A percentile compares a stretch with the other conserved stretches of the same genome.
Conservation (phyloP, 768 basidiomycete genomes). For the Podaxis pistillaris region DNA sequence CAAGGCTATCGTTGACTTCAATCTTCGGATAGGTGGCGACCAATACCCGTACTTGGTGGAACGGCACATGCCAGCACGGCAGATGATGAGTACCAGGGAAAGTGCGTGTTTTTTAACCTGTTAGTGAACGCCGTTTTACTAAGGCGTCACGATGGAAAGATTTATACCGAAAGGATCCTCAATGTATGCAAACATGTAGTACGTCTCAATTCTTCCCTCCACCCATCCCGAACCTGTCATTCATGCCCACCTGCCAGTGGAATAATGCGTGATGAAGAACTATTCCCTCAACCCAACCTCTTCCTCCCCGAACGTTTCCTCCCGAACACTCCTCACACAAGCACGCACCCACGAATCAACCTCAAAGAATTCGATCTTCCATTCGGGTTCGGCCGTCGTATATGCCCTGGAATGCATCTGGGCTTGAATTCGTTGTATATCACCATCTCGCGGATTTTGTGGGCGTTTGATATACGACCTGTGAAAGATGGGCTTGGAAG, state of each 20-base stretch:
- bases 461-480: conserved; percentile 23
- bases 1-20: background rate
- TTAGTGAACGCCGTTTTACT: background rate
- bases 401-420: conserved; percentile 28
- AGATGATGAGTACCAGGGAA: conserved; percentile 36
- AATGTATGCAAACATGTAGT: conserved; percentile 25
- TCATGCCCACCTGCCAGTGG: conserved; percentile 11
- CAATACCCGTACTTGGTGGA: conserved; percentile 28
- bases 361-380: conserved; percentile 17
- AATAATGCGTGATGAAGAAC: conserved; percentile 24
- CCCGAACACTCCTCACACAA: background rate
- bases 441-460: conserved; percentile 22
- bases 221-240: background rate
- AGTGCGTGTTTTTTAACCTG: conserved; percentile 3
- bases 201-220: conserved; percentile 6
- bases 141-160: background rate
- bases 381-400: conserved; percentile 29
- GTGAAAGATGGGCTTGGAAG: conserved; percentile 1
- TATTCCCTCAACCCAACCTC: conserved; percentile 21
- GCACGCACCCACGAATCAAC: conserved; percentile 8
- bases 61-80: conserved; percentile 30
- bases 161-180: conserved; percentile 34
- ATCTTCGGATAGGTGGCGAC: conserved; percentile 19
- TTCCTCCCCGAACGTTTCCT: conserved; percentile 17
- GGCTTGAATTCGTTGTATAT: conserved; percentile 27